These are phyloP conservation scores for Tetrastigma voinierianum DNA, from an alignment of 164 flowering plant genomes.

Conservation along the genomic window DNA sequence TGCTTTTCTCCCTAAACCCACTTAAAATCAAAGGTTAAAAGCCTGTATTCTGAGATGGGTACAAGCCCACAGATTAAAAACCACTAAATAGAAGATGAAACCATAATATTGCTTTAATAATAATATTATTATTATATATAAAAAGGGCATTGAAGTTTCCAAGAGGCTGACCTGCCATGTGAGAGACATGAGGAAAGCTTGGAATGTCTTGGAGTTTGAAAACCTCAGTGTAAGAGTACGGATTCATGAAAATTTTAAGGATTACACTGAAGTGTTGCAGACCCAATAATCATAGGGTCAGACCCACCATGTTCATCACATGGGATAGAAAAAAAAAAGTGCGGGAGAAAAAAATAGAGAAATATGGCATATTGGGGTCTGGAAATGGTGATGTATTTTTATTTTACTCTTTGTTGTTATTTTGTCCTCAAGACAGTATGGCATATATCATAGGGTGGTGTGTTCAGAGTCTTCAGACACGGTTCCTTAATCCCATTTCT, in stretches of 20 bases:
- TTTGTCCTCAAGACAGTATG: too few species aligned
- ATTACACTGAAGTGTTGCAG: not conserved
- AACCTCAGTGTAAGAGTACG: conserved; percentile 1
- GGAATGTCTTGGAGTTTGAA: conserved; percentile 7
- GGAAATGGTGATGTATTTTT: not conserved
- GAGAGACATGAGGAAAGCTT: conserved; percentile 5
- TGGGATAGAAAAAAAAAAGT: not conserved
- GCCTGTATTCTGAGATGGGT: too few species aligned
- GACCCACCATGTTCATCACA: conserved; percentile 13
- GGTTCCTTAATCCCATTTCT: too few species aligned
- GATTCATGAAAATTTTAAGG: not conserved
- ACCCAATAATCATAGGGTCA: conserved; percentile 9
- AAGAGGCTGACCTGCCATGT: conserved; percentile 4
- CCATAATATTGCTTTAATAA: too few species aligned
- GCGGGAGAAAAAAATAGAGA: too few species aligned
- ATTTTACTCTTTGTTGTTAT: not conserved
- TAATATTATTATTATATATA: not conserved
- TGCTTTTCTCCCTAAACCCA: too few species aligned
- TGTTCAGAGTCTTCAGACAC: not conserved
- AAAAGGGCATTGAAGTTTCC: not conserved
- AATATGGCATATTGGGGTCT: conserved; percentile 1
- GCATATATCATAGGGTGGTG: too few species aligned
- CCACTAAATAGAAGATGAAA: too few species aligned
- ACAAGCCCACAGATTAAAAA: too few species aligned
- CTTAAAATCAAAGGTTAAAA: too few species aligned